Evolutionary conservation across 352 stramenopile species (phyloP).

Genomic region (Globisporangium perplexum): DNA sequence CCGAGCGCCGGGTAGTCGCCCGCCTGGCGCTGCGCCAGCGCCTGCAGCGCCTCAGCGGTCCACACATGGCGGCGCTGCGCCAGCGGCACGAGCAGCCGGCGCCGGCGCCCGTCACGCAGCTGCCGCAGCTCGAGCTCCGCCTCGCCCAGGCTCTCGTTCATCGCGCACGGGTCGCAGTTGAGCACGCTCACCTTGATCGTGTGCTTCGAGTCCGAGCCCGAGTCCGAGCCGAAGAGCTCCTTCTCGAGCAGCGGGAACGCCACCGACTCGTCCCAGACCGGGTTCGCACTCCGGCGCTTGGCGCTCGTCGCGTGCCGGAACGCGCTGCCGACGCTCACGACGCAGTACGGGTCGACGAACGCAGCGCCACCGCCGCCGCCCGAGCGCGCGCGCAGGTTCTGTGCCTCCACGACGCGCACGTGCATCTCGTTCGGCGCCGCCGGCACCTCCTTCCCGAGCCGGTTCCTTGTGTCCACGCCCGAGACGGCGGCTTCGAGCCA

Average conservation of each 20-base stretch:
- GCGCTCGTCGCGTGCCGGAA: constrained; percentile 38
- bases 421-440: constrained; percentile 50
- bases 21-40: constrained; percentile 31
- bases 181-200: constrained; percentile 43
- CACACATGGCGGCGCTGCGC: constrained; percentile 41
- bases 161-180: constrained; percentile 50
- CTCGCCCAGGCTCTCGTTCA: constrained; percentile 44
- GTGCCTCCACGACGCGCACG: constrained; percentile 36
- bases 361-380: constrained; percentile 18
- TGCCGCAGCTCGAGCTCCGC: constrained; percentile 42
- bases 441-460: constrained; percentile 28
- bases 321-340: constrained; percentile 24
- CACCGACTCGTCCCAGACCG: constrained; percentile 32
- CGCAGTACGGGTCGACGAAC: constrained; percentile 49
- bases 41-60: constrained; percentile 40
- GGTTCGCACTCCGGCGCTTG: constrained; percentile 30
- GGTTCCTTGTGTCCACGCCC: constrained; percentile 34
- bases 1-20: constrained; percentile 36
- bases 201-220: constrained; percentile 6
- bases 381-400: constrained; percentile 33
- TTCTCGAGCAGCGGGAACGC: constrained; percentile 20
- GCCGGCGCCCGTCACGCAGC: constrained; percentile 23
- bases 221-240: constrained; percentile 10
- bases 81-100: constrained; percentile 40
- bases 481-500: constrained; percentile 43